Evolutionary conservation across 306 rosid genomes (phyloP).

Genomic region (Sesbania bispinosa): DNA sequence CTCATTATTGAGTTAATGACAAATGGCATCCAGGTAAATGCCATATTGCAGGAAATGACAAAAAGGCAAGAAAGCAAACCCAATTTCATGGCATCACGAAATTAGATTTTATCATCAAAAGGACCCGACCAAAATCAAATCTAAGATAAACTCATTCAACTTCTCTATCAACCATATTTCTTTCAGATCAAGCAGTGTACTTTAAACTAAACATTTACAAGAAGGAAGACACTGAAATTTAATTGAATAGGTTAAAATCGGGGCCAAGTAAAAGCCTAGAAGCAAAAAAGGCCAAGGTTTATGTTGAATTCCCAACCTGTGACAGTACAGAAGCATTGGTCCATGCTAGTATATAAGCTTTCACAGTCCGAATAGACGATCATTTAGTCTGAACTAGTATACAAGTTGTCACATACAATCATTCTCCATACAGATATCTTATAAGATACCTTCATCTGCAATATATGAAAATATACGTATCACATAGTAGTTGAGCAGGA

Average conservation of each 20-base stretch:
- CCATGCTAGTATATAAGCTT: not conserved
- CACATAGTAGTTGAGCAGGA: not conserved
- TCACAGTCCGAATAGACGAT: not conserved
- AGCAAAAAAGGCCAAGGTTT: not conserved
- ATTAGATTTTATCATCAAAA: too few species aligned
- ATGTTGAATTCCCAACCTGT: not conserved
- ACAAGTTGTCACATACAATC: too few species aligned
- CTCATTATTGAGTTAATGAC: too few species aligned
- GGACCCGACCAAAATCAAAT: too few species aligned
- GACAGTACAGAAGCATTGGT: not conserved
- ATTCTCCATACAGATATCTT: constrained; percentile 11
- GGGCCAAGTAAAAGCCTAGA: not conserved
- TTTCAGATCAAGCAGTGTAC: not conserved
- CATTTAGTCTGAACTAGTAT: too few species aligned
- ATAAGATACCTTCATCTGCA: constrained; percentile 41
- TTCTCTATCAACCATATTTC: not conserved
- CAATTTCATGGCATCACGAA: too few species aligned
- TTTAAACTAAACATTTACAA: not conserved
- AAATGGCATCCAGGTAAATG: too few species aligned
- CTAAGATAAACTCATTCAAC: not conserved
- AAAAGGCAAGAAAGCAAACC: too few species aligned
- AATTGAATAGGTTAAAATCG: not conserved
- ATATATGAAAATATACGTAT: constrained; percentile 3
- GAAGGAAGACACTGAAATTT: not conserved
- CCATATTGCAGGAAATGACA: too few species aligned